phyloP scores from a whole-genome alignment of 768 basidiomycete species.

The Kwoniella dejecticola region DNA sequence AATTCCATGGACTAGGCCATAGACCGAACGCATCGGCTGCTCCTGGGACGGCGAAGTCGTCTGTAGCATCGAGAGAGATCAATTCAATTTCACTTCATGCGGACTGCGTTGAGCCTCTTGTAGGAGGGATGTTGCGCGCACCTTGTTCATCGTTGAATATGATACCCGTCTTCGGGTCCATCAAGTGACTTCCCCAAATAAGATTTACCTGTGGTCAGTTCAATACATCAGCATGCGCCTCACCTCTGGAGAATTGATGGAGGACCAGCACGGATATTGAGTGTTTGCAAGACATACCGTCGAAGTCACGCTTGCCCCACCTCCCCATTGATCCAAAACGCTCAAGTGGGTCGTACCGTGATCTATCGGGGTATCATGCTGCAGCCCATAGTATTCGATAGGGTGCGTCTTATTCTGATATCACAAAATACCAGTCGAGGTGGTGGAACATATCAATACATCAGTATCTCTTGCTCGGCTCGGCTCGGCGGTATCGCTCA shows the following conservation, averaged over 20 bases:
- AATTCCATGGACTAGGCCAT: constrained; percentile 63
- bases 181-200: constrained; percentile 82
- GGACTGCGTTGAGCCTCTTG: no score
- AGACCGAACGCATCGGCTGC: constrained; percentile 70
- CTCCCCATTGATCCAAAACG: constrained; percentile 77
- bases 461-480: no score
- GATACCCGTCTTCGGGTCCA: constrained; percentile 84
- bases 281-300: constrained; percentile 58
- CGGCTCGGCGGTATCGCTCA: no score
- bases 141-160: constrained; percentile 82
- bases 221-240: no score
- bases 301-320: constrained; percentile 79
- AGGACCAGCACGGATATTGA: not conserved
- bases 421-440: no score
- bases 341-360: constrained; percentile 95
- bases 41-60: constrained; percentile 88
- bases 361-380: constrained; percentile 73
- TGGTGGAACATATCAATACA: not conserved
- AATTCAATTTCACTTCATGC: no score
- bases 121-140: constrained; percentile 11
- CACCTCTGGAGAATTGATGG: no score
- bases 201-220: constrained; percentile 65
- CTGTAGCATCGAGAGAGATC: constrained; percentile 56
- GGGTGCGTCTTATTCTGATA: constrained; percentile 81
- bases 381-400: constrained; percentile 78